Conservation (phyloP, 768 basidiomycete species). For the Phylloporus sp. region DNA sequence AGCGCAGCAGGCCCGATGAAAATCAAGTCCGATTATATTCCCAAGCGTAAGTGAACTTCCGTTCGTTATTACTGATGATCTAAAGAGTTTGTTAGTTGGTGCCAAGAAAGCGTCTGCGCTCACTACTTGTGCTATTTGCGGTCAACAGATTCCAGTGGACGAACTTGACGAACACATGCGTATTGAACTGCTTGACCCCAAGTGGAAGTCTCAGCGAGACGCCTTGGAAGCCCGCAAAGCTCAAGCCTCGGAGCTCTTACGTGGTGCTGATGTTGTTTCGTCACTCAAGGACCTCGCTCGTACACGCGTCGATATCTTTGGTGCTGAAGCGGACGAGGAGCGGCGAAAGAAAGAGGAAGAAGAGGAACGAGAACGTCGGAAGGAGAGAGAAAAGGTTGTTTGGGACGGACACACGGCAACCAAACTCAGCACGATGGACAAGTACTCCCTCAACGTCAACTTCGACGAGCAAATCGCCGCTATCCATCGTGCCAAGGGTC, state of each 20-base stretch:
- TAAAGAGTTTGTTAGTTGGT: slow-evolving; percentile 48
- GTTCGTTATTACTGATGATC: not conserved
- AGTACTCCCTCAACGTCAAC: slow-evolving; percentile 89
- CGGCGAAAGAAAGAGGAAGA: slow-evolving; percentile 84
- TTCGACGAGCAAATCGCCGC: slow-evolving; percentile 98
- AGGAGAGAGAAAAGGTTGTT: slow-evolving; percentile 90
- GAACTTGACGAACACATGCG: slow-evolving; percentile 98
- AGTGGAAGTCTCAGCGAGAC: slow-evolving; percentile 96
- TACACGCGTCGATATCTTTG: slow-evolving; percentile 97
- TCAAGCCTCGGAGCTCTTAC: slow-evolving; percentile 81
- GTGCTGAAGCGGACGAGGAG: slow-evolving; percentile 90
- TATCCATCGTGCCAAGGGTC: slow-evolving; percentile 89
- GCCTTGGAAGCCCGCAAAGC: slow-evolving; percentile 85
- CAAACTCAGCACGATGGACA: slow-evolving; percentile 87
- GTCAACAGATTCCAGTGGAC: slow-evolving; percentile 94
- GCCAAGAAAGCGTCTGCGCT: slow-evolving; percentile 58
- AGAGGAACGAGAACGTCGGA: slow-evolving; percentile 72
- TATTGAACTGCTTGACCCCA: slow-evolving; percentile 94
- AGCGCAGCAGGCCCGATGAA: slow-evolving; percentile 82
- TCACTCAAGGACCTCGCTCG: slow-evolving; percentile 91
- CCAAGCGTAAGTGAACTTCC: slow-evolving; percentile 65
- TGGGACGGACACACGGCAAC: slow-evolving; percentile 99
- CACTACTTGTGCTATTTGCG: slow-evolving; percentile 89
- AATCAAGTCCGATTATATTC: slow-evolving; percentile 94
- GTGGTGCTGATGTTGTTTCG: slow-evolving; percentile 89